A percentile compares a stretch with the other conserved stretches of the same genome.
Evolutionary conservation across 1,139 yeast species (phyloP).

Genomic region (Saccharomycopsis phalli): DNA sequence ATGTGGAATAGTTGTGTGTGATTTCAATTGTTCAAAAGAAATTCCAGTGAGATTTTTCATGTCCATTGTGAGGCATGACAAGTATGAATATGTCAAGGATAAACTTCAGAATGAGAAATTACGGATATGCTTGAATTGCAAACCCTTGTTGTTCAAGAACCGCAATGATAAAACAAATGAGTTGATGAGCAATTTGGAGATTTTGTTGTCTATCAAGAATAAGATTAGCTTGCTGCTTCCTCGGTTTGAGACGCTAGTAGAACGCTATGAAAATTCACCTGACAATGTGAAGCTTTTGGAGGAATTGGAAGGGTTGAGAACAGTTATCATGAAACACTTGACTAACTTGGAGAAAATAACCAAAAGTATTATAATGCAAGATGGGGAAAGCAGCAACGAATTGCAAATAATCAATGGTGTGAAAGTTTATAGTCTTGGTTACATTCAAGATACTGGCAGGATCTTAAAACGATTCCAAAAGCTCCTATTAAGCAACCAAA

Average conservation of each 20-base stretch:
- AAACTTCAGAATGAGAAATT: conserved; percentile 27
- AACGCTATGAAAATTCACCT: conserved; percentile 7
- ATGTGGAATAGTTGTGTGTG: conserved; percentile 81
- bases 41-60: conserved; percentile 50
- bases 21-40: conserved; percentile 66
- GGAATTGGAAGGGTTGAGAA: conserved; percentile 13
- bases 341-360: conserved; percentile 21
- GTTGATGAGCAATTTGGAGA: conserved; percentile 30
- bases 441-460: conserved; percentile 4
- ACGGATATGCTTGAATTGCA: conserved; percentile 64
- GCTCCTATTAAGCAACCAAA: conserved; percentile 4
- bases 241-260: conserved; percentile 26
- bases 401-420: conserved; percentile 5
- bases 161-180: conserved; percentile 31
- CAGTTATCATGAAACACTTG: conserved; percentile 20
- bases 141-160: conserved; percentile 48
- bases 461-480: conserved; percentile 14
- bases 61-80: conserved; percentile 27
- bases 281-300: conserved; percentile 15
- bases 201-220: conserved; percentile 30
- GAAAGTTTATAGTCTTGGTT: conserved; percentile 6
- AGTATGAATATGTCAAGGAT: conserved; percentile 25
- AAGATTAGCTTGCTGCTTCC: conserved; percentile 31
- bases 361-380: conserved; percentile 11
- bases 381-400: background rate